Conservation (phyloP, 345 rosid species). For the Lumnitzera racemosa region DNA sequence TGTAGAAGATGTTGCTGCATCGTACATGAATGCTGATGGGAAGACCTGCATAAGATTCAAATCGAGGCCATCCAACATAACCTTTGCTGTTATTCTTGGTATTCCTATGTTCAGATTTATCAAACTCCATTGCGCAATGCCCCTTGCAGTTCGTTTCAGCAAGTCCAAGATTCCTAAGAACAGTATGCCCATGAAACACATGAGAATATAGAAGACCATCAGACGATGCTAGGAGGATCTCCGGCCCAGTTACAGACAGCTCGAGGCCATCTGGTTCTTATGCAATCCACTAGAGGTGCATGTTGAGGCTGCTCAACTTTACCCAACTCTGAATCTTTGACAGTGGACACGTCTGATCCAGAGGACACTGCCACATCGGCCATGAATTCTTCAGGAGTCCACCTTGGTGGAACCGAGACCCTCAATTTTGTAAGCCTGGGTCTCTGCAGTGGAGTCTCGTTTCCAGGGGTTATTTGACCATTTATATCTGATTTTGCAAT, state of each 20-base stretch:
- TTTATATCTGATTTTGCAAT: conserved; percentile 91
- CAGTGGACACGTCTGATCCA: conserved; percentile 11
- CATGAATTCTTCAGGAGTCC: conserved; percentile 98
- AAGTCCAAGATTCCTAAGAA: no score
- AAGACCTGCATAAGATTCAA: no score
- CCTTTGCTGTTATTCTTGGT: no score
- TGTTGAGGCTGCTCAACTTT: conserved; percentile 20
- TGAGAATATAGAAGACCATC: conserved; percentile 12
- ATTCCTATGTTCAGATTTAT: no score
- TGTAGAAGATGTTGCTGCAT: no score
- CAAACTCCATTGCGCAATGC: no score
- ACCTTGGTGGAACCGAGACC: conserved; percentile 98
- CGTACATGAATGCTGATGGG: no score
- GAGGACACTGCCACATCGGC: conserved; percentile 43
- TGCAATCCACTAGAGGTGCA: conserved; percentile 1
- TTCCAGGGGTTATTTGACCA: conserved; percentile 44
- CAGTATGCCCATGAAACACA: no score
- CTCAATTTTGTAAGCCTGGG: conserved; percentile 89
- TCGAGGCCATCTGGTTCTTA: conserved; percentile 3
- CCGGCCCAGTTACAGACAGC: conserved; percentile 3
- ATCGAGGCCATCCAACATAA: no score
- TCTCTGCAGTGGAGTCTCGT: conserved; percentile 64
- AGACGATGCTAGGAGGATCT: conserved; percentile 41
- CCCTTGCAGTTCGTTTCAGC: no score
- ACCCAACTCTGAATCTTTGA: no score